Conservation (phyloP, 1,284 basidiomycete genomes). For the Prillingera fragicola region DNA sequence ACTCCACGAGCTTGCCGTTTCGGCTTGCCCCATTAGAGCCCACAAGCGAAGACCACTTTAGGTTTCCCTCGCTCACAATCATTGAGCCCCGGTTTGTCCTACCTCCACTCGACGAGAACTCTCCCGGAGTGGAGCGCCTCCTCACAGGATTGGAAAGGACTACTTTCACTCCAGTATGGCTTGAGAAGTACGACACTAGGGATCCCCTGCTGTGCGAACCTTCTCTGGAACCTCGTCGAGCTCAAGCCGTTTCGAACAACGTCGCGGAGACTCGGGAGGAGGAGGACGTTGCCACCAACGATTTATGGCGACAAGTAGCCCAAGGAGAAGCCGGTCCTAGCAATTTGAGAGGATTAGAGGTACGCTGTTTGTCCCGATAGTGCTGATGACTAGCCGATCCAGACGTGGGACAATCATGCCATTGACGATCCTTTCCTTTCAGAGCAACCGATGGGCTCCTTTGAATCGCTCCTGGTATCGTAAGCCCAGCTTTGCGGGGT, state of each 20-base stretch:
- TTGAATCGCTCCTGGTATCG: conserved; percentile 30
- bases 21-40: not conserved
- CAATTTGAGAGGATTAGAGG: conserved; percentile 12
- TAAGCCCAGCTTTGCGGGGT: conserved; percentile 6
- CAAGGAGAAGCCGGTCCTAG: conserved; percentile 21
- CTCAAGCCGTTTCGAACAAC: too few species aligned
- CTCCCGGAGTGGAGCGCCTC: conserved; percentile 25
- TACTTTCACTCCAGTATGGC: too few species aligned
- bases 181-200: too few species aligned
- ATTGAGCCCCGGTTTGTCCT: conserved; percentile 19
- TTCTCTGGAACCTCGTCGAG: too few species aligned
- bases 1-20: too few species aligned
- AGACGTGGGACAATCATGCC: conserved; percentile 24
- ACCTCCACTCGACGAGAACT: conserved; percentile 26
- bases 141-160: too few species aligned
- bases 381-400: conserved; percentile 17
- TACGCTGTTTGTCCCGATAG: conserved; percentile 3
- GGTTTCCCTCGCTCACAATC: not conserved
- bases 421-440: conserved; percentile 20
- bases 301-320: conserved; percentile 1
- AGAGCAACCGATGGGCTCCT: conserved; percentile 18
- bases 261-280: too few species aligned
- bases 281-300: not conserved
- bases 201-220: too few species aligned
- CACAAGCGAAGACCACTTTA: too few species aligned